These are phyloP conservation scores for Cordyceps sp. DNA, from an alignment of 2,329 filamentous ascomycete species.

Conservation along the genomic window DNA sequence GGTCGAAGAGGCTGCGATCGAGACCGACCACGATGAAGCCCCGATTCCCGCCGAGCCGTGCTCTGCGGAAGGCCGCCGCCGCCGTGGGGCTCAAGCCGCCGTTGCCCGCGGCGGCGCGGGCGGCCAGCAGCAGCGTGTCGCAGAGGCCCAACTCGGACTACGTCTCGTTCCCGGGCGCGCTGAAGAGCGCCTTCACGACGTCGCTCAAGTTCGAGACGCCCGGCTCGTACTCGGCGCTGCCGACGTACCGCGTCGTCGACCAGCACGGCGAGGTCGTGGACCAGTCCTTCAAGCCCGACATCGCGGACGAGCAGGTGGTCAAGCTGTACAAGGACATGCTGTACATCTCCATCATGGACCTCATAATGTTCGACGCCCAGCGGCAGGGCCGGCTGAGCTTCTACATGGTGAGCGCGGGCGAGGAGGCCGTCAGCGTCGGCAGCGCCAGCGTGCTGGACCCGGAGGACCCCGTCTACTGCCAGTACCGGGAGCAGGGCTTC, in stretches of 20 bases:
- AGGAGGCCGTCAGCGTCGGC: slow-evolving; percentile 87
- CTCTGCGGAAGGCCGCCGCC: slow-evolving; percentile 9
- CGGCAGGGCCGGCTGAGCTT: slow-evolving; percentile 87
- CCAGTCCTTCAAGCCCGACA: slow-evolving; percentile 48
- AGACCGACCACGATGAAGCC: slow-evolving; percentile 14
- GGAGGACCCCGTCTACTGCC: slow-evolving; percentile 82
- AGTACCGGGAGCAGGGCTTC: slow-evolving; percentile 87
- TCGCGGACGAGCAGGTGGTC: slow-evolving; percentile 44
- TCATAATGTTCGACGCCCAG: slow-evolving; percentile 97
- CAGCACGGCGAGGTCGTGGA: slow-evolving; percentile 77
- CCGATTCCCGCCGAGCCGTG: slow-evolving; percentile 13
- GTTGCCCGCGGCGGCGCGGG: slow-evolving; percentile 8
- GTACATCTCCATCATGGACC: slow-evolving; percentile 68
- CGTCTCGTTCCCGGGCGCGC: slow-evolving; percentile 77
- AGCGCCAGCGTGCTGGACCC: slow-evolving; percentile 68
- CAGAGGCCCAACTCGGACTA: slow-evolving; percentile 37
- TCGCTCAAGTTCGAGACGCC: slow-evolving; percentile 63
- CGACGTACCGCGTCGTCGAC: slow-evolving; percentile 84
- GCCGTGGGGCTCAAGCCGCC: slow-evolving; percentile 6
- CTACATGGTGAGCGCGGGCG: slow-evolving; percentile 92
- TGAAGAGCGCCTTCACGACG: slow-evolving; percentile 84
- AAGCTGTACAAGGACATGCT: slow-evolving; percentile 51
- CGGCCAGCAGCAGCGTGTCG: slow-evolving; percentile 32
- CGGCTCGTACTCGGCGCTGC: slow-evolving; percentile 55
- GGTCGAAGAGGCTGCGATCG: not conserved